These are phyloP conservation scores for Zelonia costaricensis DNA, from an alignment of 208 protist genomes.

Conservation along the genomic window DNA sequence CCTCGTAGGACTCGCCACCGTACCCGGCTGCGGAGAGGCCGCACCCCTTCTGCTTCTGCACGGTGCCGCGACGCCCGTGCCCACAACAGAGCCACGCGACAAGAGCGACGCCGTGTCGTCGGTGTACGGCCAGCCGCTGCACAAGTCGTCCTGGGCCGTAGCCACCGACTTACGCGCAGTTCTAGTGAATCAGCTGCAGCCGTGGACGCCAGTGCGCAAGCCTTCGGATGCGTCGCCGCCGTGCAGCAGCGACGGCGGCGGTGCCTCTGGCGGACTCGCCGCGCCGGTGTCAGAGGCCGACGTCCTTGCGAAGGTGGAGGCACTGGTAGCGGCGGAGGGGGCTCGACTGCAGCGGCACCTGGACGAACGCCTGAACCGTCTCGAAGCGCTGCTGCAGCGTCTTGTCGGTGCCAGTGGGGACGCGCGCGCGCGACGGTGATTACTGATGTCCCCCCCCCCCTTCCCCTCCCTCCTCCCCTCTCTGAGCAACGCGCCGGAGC, in stretches of 20 bases:
- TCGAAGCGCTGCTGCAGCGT: conserved; percentile 14
- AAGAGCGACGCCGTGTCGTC: not conserved
- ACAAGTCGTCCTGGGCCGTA: not conserved
- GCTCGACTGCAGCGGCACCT: conserved; percentile 18
- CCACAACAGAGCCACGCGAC: not conserved
- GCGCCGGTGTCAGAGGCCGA: not conserved
- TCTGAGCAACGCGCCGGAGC: no score
- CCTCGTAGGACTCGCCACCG: not conserved
- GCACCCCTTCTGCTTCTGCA: conserved; percentile 12
- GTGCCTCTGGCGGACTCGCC: no score
- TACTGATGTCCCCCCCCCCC: no score
- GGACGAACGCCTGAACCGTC: conserved; percentile 17
- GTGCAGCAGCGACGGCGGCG: not conserved
- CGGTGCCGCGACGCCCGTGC: not conserved
- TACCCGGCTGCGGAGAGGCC: not conserved
- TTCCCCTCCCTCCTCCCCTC: no score
- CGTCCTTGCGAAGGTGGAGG: conserved; percentile 5
- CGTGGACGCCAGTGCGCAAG: conserved; percentile 5
- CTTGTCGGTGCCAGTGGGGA: not conserved
- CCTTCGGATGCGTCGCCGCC: no score
- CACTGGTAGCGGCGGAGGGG: conserved; percentile 15
- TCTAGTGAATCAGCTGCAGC: not conserved
- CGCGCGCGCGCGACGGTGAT: not conserved
- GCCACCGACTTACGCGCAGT: conserved; percentile 3
- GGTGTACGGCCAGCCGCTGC: conserved; percentile 7